Base-by-base conservation (phyloP, 805 yeast genomes). In the Kluyveromyces nonfermentans region DNA sequence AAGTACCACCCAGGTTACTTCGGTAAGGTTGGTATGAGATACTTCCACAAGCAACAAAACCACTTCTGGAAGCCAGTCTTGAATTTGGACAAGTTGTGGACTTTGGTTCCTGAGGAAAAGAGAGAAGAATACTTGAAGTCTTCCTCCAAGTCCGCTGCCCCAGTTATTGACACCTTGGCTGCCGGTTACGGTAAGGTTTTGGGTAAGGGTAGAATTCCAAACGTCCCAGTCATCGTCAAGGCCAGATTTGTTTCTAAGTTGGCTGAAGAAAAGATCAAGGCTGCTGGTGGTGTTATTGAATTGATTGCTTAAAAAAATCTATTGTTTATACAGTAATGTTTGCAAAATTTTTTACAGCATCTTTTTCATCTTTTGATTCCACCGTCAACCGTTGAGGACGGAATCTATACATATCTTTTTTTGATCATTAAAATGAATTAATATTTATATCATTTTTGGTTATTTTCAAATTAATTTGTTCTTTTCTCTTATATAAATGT, bases 11-110 rank as follows among this genome's bases (percentile, higher is more conserved):
- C 98, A 69, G 99, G 99, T 88, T 93, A 93, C 90, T 93, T 93
- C 78, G 99, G 99, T 85, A 94, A 93, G 80, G 97, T 93, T 72
- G 99, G 99, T 89, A 90, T 90, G 97, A 87, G 98, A 85, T 83
- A 85, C 83, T 90, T 82, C 96, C 96, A 87, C 87, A 81, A 84
- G 74, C 95, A 86, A 77, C 77, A 75, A 68, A 77, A 74, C 78
- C 96, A 85, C 70, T 82, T 80, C 88, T 93, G 98, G 98, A 83
- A 77, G 74, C 98, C 98, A 74, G 85, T 84, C 65, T 77, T 93
- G 74, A 93, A 93, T 90, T 78, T 93, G 71, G 97, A 93, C 81
- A 87, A 86, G 75, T 84, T 93, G 72, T 93, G 98, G 98, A 78
- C 97, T 64, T 82, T 93, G 69, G 83, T 93, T 67, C 93, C 89